A percentile compares a stretch with the other conserved stretches of the same genome.
Evolutionary conservation across 805 yeast genomes (phyloP).

Genomic region (Nakazawaea ishiwadae): DNA sequence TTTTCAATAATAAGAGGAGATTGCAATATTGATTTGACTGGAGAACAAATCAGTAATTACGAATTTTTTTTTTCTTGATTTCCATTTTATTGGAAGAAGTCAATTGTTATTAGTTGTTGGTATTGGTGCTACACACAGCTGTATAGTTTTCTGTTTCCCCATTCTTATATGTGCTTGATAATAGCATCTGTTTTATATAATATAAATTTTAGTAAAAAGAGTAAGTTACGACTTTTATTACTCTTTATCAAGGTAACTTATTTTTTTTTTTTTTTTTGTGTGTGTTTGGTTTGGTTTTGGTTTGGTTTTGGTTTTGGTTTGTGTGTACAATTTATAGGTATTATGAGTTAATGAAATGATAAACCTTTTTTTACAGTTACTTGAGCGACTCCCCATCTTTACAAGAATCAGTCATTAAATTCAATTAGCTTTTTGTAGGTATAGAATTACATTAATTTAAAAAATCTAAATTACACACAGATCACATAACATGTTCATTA

Average conservation of each 20-base stretch:
- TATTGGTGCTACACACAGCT: neutral
- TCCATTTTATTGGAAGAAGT: too few relatives aligned
- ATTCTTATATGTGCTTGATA: slow-evolving; percentile 1
- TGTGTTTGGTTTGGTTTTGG: neutral
- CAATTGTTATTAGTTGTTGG: too few relatives aligned
- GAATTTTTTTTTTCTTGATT: neutral
- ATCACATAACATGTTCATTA: neutral
- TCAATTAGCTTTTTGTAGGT: too few relatives aligned
- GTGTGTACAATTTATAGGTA: neutral
- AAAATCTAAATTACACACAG: too few relatives aligned
- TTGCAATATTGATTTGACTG: slow-evolving; percentile 1
- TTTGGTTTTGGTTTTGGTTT: neutral
- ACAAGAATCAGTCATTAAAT: too few relatives aligned
- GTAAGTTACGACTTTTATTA: slow-evolving; percentile 4
- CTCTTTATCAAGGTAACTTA: slow-evolving; percentile 2
- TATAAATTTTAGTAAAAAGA: neutral
- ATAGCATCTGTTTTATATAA: neutral
- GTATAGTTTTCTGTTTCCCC: neutral
- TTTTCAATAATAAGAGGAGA: too few relatives aligned
- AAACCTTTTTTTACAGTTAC: too few relatives aligned
- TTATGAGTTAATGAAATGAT: too few relatives aligned
- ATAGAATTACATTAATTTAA: too few relatives aligned
- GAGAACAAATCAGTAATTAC: neutral
- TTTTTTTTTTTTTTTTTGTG: slow-evolving; percentile 1
- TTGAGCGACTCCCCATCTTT: too few relatives aligned